Base-by-base conservation (phyloP, 257 asterid species). In the Penstemon newberryi region DNA sequence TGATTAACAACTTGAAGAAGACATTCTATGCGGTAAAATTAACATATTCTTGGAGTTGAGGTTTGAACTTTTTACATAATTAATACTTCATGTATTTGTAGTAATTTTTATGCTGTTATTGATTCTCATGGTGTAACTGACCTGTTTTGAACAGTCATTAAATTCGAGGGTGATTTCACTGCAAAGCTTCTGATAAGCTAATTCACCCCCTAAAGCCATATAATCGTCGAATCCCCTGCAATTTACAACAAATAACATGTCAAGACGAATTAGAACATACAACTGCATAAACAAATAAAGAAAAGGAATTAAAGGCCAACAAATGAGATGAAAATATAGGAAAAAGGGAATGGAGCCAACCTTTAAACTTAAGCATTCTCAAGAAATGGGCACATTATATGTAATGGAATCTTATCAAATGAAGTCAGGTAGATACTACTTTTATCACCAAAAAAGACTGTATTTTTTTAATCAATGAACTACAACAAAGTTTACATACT, bases 141-240 rank as follows among this genome's bases (percentile, higher is more conserved):
- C 99, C 89, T 89, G 91, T 77, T 82, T 87, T 8, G 99, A 93
- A 75, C 97, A 93, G 70, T 93, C 92, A 77, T 77, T 90, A 71
- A 93, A 93, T 68, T 93, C 99, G 39, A 70, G 77, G 46, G 99
- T 90, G 44, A 93, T 87, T 80, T 84, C 90, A 62, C 89, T 77
- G 81, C 99, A 93, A 75, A 93, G 90, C 86, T 90, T 82, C 74
- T 85, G 97, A 80, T 87, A 93, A 78, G 95, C 85, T 59, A 74
- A 73, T 78, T 93, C 99, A 60, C 75, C 86, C 67, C 99, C 96
- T 56, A 95, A 88, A 67, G 75, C 84, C 85, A 84, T 75, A 72
- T 84, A 90, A 60, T 89, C 86, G 64, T 87, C 96, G 58, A 90
- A 93, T 12, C 97, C 98, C 74, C 98, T 90, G 87, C 68, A 70